Evolutionary conservation across 176 grass and related monocot genomes (phyloP).

Genomic region (Juncus effusus): DNA sequence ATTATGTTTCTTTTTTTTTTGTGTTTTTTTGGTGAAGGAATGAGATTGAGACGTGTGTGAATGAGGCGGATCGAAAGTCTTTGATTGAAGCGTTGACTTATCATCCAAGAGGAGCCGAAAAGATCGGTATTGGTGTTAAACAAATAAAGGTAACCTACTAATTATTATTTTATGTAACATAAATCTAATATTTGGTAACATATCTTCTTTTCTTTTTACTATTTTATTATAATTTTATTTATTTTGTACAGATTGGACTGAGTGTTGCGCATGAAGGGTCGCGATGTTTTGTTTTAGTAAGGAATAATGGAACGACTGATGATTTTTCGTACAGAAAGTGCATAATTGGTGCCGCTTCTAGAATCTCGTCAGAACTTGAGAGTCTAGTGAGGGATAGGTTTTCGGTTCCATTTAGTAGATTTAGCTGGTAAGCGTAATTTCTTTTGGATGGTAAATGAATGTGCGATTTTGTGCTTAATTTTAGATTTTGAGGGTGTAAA

Average conservation of each 20-base stretch:
- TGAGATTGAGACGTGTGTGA: constrained; percentile 39
- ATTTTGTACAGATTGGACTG: constrained; percentile 39
- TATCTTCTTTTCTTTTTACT: not conserved
- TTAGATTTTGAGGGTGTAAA: too few species aligned
- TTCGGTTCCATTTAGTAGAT: constrained; percentile 20
- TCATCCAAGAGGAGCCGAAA: constrained; percentile 39
- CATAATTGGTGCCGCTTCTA: constrained; percentile 35
- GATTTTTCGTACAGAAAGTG: constrained; percentile 54
- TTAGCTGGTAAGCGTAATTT: not conserved
- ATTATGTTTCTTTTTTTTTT: constrained; percentile 6
- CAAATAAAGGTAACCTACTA: constrained; percentile 40
- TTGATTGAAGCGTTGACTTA: constrained; percentile 64
- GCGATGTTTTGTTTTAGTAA: constrained; percentile 39
- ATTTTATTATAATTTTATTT: not conserved
- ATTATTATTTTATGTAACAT: not conserved
- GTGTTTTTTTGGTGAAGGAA: constrained; percentile 51
- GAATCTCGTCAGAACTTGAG: constrained; percentile 31
- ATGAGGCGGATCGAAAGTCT: constrained; percentile 44
- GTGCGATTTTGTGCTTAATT: too few species aligned
- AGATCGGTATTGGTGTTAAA: constrained; percentile 36
- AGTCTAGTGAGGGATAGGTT: constrained; percentile 31
- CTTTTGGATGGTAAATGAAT: too few species aligned
- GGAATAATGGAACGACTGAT: constrained; percentile 23
- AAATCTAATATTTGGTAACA: not conserved
- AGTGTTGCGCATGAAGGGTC: constrained; percentile 18